Base-by-base conservation (phyloP, 208 protist genomes). In the Vickermania ingenoplastis region DNA sequence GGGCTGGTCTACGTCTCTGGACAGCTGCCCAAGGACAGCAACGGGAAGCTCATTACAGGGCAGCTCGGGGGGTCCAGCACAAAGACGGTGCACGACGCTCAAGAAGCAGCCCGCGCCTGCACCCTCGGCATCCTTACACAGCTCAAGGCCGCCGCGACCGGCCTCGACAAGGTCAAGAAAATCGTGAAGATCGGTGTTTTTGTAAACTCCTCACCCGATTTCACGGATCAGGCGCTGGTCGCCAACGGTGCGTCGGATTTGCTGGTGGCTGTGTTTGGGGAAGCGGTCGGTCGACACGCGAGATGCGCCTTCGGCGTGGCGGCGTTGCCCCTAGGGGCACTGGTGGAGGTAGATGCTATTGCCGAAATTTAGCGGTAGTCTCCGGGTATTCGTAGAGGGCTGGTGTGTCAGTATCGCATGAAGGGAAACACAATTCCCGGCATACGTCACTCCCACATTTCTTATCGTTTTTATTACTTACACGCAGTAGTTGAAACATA, bases 181-280 rank as follows among this genome's bases (percentile, higher is more conserved):
- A 78, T 92, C 31, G 77, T 88, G 25, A 90, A 90, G 69, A 69
- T 92, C 36, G 78, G 56, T 49, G 82, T 76, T 58, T 92, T 83
- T 70, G 82, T 92, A 4, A 86, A 80, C 65, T 86, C 85, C 2
- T 55, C 69, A 1, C 63, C 65, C 41, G 61, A 51, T 41, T 89
- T 89, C 62, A 74, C 77, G 29, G 62, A 83, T 13, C 82, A 90
- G 55, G 79, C 65, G 29, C 41, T 73, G 3, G 85, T 92, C 14
- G 82, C 82, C 23, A 86, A 92, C 71, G 85, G 85, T 56, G 80
- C 68, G 63, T 92, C 85, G 2, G 82, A 92, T 53, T 41, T 90
- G 36, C 72, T 92, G 22, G 69, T 81, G 2, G 60, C 66, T 29
- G 80, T 88, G 0, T 86, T 92, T 59, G 85, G 85, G 22, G 64